Conservation (phyloP, 768 basidiomycete genomes). For the Cystofilobasidium macerans region DNA sequence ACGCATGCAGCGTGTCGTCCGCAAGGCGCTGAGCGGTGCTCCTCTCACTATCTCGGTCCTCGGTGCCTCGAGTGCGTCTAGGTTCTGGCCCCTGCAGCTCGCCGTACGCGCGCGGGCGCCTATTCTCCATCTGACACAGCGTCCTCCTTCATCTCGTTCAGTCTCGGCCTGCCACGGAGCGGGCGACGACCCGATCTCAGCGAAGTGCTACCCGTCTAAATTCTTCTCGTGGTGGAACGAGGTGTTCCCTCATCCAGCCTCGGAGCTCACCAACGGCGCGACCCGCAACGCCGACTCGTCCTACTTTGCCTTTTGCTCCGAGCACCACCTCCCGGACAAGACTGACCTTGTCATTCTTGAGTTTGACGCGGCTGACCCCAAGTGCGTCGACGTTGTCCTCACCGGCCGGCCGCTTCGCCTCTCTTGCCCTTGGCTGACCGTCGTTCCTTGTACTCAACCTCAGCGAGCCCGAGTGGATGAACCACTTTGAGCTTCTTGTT, state of each 20-base stretch:
- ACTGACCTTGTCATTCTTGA: slow-evolving; percentile 93
- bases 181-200: slow-evolving; percentile 75
- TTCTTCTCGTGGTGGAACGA: slow-evolving; percentile 97
- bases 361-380: slow-evolving; percentile 78
- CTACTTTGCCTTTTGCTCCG: slow-evolving; percentile 89
- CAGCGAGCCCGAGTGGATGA: slow-evolving; percentile 60
- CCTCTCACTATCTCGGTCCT: slow-evolving; percentile 82
- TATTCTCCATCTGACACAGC: slow-evolving; percentile 11
- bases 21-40: slow-evolving; percentile 69
- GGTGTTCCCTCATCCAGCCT: slow-evolving; percentile 95
- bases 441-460: neutral
- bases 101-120: neutral
- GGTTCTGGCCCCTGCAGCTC: neutral
- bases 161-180: slow-evolving; percentile 90
- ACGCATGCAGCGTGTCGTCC: slow-evolving; percentile 67
- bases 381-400: slow-evolving; percentile 46
- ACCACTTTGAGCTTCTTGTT: slow-evolving; percentile 82
- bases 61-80: slow-evolving; percentile 69
- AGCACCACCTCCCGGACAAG: slow-evolving; percentile 83
- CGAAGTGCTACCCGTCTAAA: slow-evolving; percentile 78
- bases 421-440: neutral
- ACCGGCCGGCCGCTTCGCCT: neutral
- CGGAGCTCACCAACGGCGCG: slow-evolving; percentile 94
- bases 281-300: slow-evolving; percentile 70
- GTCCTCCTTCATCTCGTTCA: slow-evolving; percentile 35